Conservation (phyloP, 1,284 basidiomycete genomes). For the Fomitopsis betulina region DNA sequence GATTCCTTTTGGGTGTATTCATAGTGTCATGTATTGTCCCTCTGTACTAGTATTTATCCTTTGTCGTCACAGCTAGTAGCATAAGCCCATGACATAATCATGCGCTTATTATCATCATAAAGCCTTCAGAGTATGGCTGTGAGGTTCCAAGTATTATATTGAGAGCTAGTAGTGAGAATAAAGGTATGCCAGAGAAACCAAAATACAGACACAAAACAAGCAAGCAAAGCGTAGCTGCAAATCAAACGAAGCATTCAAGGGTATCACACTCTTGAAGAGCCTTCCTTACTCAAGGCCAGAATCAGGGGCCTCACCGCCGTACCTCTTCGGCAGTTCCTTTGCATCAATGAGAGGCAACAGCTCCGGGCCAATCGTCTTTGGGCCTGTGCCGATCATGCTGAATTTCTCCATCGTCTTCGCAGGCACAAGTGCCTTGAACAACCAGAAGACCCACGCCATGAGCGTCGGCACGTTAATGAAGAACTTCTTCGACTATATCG, state of each 20-base stretch:
- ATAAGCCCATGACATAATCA: neutral
- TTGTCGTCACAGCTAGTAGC: neutral
- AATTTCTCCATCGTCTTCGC: conserved; percentile 72
- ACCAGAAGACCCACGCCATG: conserved; percentile 77
- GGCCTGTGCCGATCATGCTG: conserved; percentile 65
- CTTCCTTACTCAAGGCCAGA: conserved; percentile 18
- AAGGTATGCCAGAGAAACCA: neutral
- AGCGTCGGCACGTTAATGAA: conserved; percentile 75
- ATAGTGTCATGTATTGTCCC: conserved; percentile 9
- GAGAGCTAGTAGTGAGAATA: neutral
- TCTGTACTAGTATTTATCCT: conserved; percentile 18
- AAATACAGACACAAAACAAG: neutral
- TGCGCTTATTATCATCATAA: neutral
- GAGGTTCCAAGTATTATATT: too few relatives aligned
- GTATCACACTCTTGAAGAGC: too few relatives aligned
- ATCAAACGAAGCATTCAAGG: neutral
- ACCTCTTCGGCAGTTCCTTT: conserved; percentile 57
- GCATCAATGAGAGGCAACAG: conserved; percentile 50
- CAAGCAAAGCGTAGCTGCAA: too few relatives aligned
- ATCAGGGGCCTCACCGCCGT: conserved; percentile 50
- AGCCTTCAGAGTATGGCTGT: too few relatives aligned
- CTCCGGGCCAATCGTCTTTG: conserved; percentile 50
- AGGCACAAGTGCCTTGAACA: conserved; percentile 72
- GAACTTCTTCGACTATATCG: conserved; percentile 62
- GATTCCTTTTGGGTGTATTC: conserved; percentile 5